Base-by-base conservation (phyloP, 257 asterid genomes). In the Ilex aquifolium region DNA sequence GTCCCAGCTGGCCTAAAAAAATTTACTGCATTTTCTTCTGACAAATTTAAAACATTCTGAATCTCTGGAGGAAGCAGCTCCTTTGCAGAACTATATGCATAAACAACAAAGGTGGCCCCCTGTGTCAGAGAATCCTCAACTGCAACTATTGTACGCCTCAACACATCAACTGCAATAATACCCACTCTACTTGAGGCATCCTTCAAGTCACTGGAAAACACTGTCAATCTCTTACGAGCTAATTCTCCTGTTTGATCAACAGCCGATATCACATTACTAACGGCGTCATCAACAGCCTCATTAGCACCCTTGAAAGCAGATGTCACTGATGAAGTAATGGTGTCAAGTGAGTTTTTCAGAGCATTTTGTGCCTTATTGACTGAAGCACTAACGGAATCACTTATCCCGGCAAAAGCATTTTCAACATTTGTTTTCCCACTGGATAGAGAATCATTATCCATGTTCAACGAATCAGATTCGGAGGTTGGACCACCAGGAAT, bases 41-140 rank as follows among this genome's bases (percentile, higher is more conserved):
- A 77, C 36, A 65, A 76, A 67, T 66, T 73, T 46, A 91, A 74
- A 27, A 71, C 78, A 60, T 81, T 81, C 76, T 62, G 90, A 59
- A 84, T 57, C 48, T 84, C 92, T 44, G 66, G 67, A 61, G 98
- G 98, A 61, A 91, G 90, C 70, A 83, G 59, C 30, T 74, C 86
- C 82, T 88, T 91, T 44, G 73, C 80, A 17, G 86, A 78, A 64
- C 75, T 75, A 65, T 88, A 91, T 68, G 75, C 82, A 79, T 79
- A 86, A 65, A 79, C 95, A 67, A 79, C 74, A 65, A 61, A 76
- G 42, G 77, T 78, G 36, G 71, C 80, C 56, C 94, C 96, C 59
- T 31, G 61, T 56, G 66, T 58, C 14, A 88, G 62, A 72, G 80
- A 76, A 77, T 82, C 83, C 83, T 88, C 98, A 10, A 83, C 69